Conservation (phyloP, 306 rosid species). For the Astragalus membranaceus region DNA sequence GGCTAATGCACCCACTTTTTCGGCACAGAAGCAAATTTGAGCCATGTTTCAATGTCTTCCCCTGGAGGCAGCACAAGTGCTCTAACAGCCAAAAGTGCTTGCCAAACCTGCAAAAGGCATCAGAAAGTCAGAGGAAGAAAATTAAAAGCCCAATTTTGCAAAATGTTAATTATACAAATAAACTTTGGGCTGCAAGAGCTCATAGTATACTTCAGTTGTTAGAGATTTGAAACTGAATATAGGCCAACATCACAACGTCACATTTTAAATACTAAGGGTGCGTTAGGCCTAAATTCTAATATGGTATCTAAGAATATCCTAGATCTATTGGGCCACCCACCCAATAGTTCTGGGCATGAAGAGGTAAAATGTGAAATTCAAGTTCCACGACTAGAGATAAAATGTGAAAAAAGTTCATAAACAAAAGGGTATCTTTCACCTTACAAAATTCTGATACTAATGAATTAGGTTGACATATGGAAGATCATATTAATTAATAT, state of each 20-base stretch:
- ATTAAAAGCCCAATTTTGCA: conserved; percentile 5
- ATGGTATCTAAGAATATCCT: no score
- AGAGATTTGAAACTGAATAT: not conserved
- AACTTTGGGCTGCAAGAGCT: conserved; percentile 6
- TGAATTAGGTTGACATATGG: not conserved
- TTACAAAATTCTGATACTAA: no score
- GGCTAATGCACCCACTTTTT: conserved; percentile 74
- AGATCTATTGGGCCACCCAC: no score
- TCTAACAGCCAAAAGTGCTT: conserved; percentile 64
- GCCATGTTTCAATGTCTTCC: conserved; percentile 92
- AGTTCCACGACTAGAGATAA: no score
- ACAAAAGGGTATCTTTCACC: no score
- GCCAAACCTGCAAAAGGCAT: conserved; percentile 78
- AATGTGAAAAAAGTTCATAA: no score
- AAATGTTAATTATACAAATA: not conserved
- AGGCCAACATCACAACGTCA: not conserved
- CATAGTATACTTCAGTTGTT: not conserved
- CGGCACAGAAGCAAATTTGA: conserved; percentile 89
- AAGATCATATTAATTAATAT: not conserved
- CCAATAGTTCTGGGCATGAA: no score
- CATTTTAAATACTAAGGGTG: not conserved
- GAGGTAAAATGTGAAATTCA: no score
- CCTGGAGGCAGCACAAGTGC: conserved; percentile 93
- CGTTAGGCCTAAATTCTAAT: no score
- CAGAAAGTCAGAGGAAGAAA: conserved; percentile 16